Conservation (phyloP, 345 rosid genomes). For the Euclidium syriacum region DNA sequence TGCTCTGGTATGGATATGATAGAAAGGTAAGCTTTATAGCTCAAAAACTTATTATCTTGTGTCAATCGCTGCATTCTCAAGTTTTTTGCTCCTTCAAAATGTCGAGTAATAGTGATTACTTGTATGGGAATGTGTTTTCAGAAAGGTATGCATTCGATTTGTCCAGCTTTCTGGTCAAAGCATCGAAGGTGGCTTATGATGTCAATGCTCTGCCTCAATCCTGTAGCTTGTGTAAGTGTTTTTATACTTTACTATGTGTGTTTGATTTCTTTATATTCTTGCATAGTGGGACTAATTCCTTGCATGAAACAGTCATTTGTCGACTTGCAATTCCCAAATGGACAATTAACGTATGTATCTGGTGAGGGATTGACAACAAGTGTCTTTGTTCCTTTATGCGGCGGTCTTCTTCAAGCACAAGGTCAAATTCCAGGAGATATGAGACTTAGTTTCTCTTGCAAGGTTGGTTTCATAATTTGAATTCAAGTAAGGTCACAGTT, state of each 20-base stretch:
- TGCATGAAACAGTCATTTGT: constrained; percentile 63
- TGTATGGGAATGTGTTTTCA: constrained; percentile 28
- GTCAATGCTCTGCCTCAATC: constrained; percentile 96
- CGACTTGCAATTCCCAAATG: constrained; percentile 94
- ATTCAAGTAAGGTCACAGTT: background rate
- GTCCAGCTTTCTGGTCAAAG: constrained; percentile 98
- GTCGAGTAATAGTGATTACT: constrained; percentile 1
- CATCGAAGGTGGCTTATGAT: constrained; percentile 95
- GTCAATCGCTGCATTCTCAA: background rate
- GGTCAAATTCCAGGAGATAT: constrained; percentile 99
- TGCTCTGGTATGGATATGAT: constrained; percentile 99
- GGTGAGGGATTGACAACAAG: constrained; percentile 93
- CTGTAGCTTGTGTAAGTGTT: constrained; percentile 81
- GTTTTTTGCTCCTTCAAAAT: background rate
- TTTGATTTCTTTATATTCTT: background rate
- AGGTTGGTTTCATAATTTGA: constrained; percentile 42
- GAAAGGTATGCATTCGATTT: constrained; percentile 95
- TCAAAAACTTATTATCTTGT: background rate
- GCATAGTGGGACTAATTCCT: background rate
- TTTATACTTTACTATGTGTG: background rate
- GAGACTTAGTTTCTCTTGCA: constrained; percentile 84
- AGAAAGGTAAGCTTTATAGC: constrained; percentile 59
- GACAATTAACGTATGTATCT: constrained; percentile 79
- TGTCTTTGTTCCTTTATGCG: constrained; percentile 76
- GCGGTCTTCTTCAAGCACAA: constrained; percentile 94